phyloP scores from a whole-genome alignment of 1,139 yeast species.

The Kodamaea arcana region DNA sequence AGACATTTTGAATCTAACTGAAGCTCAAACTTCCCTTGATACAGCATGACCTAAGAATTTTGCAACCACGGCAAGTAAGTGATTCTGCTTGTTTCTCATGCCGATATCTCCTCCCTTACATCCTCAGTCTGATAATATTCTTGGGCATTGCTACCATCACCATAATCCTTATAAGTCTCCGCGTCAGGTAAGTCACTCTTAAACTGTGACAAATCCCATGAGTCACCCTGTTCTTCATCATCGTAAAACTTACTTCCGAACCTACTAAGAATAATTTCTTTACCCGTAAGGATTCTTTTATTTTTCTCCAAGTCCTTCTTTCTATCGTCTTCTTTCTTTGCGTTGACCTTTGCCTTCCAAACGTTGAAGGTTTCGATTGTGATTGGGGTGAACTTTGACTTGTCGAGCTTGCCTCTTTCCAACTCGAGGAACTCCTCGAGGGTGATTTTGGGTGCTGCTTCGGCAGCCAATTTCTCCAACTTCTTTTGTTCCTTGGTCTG shows the following conservation, averaged over 20 bases:
- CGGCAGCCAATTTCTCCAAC: conserved; percentile 81
- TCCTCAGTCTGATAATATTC: conserved; percentile 20
- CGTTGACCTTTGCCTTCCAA: conserved; percentile 75
- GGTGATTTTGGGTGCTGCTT: conserved; percentile 83
- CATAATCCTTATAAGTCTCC: conserved; percentile 51
- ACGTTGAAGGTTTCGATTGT: conserved; percentile 74
- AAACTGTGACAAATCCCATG: conserved; percentile 70
- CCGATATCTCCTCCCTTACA: not conserved
- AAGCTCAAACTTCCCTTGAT: no score
- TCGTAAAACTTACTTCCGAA: conserved; percentile 61
- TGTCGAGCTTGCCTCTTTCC: conserved; percentile 84
- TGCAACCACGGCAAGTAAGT: no score
- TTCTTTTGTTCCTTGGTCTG: conserved; percentile 95
- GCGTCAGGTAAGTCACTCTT: conserved; percentile 42
- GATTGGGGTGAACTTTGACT: conserved; percentile 76
- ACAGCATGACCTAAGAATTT: no score
- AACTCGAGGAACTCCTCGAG: conserved; percentile 94
- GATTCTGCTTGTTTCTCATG: no score
- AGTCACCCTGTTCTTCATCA: conserved; percentile 48
- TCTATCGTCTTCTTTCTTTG: conserved; percentile 58
- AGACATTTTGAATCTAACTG: no score
- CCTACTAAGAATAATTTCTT: conserved; percentile 73
- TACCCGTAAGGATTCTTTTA: conserved; percentile 63
- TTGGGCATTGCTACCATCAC: conserved; percentile 40
- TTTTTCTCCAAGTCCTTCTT: conserved; percentile 46